Evolutionary conservation across 1,284 basidiomycete species (phyloP), one percentile per base, ranked within the genome.

Genomic region (Rhizoctonia solani): DNA sequence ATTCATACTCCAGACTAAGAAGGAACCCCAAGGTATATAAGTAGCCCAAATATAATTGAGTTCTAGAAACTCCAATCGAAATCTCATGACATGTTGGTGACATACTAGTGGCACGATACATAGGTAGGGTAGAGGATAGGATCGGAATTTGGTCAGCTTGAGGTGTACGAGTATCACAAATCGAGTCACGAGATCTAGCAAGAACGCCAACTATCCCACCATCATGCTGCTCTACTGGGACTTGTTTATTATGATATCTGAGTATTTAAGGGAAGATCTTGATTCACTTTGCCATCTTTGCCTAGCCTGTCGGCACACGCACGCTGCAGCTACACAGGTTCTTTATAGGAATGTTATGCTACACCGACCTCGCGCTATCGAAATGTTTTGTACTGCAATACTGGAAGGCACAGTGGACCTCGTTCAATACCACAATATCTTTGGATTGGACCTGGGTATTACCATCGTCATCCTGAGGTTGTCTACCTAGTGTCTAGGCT

Each of bases 171-270:
- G 13, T n/a, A 3, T n/a, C 1, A 16, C 52, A 19, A 37, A 56
- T 53, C 16, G 34, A 5, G 29, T 63, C 29, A 52, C 34, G 59
- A 52, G 46, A 25, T 29, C 11, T 14, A 2, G 25, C n/a, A 6
- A 32, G 27, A 30, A 32, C 25, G 8, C 6, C 3, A 13, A 49
- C 29, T 13, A 46, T 46, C 13, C 44, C 21, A 6, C 44, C 9
- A 46, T 34, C 23, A 66, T 66, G 63, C 41, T 49, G 11, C 42
- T 44, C 42, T 46, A 66, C 63, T 21, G 30, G 23, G 63, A 66
- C 25, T 47, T 66, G 30, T 30, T 66, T 19, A 4, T 49, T 9
- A n/a, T 34, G 21, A 54, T 66, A 41, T 52, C 52, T 13, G 41
- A 47, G 21, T 27, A 54, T n/a, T 16, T 66, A 3, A 32, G 41